Evolutionary conservation across 1,284 basidiomycete species (phyloP), one percentile per base, ranked within the genome.

Genomic region (Papiliotrema nemorosa): DNA sequence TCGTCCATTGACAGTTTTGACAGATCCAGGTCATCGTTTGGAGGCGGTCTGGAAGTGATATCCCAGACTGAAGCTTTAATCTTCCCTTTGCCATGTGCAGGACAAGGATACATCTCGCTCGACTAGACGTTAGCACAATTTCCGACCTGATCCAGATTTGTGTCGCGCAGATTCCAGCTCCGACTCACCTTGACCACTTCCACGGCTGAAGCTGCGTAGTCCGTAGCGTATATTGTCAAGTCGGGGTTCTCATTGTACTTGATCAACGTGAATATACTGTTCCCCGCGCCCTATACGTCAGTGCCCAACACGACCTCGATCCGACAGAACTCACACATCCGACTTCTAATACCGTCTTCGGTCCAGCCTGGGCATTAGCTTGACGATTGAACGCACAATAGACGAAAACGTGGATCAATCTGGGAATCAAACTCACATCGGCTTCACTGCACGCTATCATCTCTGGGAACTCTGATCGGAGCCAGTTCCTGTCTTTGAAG

Each of bases 401-500:
- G n/a, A n/a, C n/a, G n/a, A n/a, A n/a, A n/a, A n/a, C n/a, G n/a
- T n/a, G n/a, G n/a, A n/a, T n/a, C n/a, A n/a, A n/a, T n/a, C n/a
- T n/a, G n/a, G n/a, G n/a, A n/a, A n/a, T n/a, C 6, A 22, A 22
- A 66, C 78, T 50, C 66, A 88, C 88, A 61, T 87, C 81, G 3
- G 81, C 74, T 60, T 84, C 78, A 12, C 86, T 81, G 10, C 85
- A 85, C 20, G 79, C 78, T 21, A 87, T 78, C 18, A 96, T 79
- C 65, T 93, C 89, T 1, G 87, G 88, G 64, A 96, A 97, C 72
- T 97, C 92, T 33, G 89, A 84, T 59, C 87, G 83, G n/a, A 96
- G 78, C 91, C 92, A 97, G 77, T 90, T 87, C 47, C 92, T 80
- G 74, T 96, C 85, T 43, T 87, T 85, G 78, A 97, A 97, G 76